Evolutionary conservation across 805 yeast genomes (phyloP).

Genomic region (Ogataea pini): DNA sequence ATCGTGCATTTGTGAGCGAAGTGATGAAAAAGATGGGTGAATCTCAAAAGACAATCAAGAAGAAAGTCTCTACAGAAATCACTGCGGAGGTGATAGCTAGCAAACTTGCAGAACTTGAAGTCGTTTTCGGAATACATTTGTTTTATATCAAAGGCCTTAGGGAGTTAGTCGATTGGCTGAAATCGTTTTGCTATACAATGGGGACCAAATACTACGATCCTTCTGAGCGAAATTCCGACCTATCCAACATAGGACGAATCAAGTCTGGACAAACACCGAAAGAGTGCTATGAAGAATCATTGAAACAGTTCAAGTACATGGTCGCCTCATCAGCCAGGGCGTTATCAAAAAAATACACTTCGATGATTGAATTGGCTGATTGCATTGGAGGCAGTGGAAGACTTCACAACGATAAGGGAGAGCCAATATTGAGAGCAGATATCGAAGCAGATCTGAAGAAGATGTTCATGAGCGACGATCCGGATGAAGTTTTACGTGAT

Average conservation of each 20-base stretch:
- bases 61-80: conserved; percentile 10
- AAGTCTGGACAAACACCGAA: conserved; percentile 52
- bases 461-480: conserved; percentile 52
- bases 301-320: conserved; percentile 59
- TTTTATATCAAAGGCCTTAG: conserved; percentile 48
- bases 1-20: conserved; percentile 44
- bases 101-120: conserved; percentile 46
- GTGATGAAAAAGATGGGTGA: conserved; percentile 21
- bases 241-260: conserved; percentile 55
- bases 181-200: conserved; percentile 57
- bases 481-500: conserved; percentile 40
- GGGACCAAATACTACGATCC: conserved; percentile 56
- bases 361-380: conserved; percentile 32
- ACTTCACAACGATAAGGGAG: conserved; percentile 11
- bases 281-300: conserved; percentile 49
- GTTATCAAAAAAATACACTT: conserved; percentile 42
- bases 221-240: conserved; percentile 51
- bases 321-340: conserved; percentile 52
- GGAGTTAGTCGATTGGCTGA: conserved; percentile 55
- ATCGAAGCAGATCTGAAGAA: conserved; percentile 49
- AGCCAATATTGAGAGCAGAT: conserved; percentile 40
- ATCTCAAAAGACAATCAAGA: conserved; percentile 11
- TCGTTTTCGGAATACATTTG: conserved; percentile 48
- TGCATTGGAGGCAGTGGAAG: not conserved
- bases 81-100: conserved; percentile 18